These are phyloP conservation scores for Fusarium sp. DNA, from an alignment of 2,329 filamentous ascomycete species.

Conservation along the genomic window DNA sequence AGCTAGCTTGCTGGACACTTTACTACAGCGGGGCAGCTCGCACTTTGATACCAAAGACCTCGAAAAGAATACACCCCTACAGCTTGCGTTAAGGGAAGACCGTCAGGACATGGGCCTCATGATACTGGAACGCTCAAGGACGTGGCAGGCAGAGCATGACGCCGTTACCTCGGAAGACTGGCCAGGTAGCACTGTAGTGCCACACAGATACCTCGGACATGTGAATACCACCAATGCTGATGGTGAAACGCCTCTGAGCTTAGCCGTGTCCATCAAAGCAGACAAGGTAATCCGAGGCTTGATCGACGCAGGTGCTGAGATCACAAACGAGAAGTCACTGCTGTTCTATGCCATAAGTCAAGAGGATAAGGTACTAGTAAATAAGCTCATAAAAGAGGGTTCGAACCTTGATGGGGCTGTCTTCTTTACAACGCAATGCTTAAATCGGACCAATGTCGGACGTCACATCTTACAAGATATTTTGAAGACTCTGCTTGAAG, in stretches of 20 bases:
- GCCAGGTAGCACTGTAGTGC: accelerated
- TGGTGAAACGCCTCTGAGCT: neutral
- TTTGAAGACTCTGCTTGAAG: neutral
- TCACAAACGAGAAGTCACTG: neutral
- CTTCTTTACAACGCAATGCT: neutral
- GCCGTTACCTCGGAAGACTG: accelerated
- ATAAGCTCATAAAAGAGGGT: accelerated
- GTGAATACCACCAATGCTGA: accelerated
- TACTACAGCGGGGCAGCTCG: accelerated
- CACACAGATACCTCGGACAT: neutral
- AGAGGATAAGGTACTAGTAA: accelerated
- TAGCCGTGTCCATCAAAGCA: neutral
- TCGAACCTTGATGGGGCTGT: neutral
- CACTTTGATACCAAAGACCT: accelerated
- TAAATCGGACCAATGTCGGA: accelerated
- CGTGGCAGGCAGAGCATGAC: accelerated
- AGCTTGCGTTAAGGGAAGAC: neutral
- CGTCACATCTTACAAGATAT: neutral
- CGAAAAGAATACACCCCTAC: accelerated
- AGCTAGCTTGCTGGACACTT: accelerated
- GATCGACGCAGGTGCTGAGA: neutral
- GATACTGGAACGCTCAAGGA: neutral
- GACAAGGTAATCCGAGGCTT: accelerated
- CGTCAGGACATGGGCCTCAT: accelerated
- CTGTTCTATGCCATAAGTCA: neutral